Evolutionary conservation across 768 basidiomycete species (phyloP), one percentile per base, ranked within the genome.

Genomic region (Phlegmacium glaucopus): DNA sequence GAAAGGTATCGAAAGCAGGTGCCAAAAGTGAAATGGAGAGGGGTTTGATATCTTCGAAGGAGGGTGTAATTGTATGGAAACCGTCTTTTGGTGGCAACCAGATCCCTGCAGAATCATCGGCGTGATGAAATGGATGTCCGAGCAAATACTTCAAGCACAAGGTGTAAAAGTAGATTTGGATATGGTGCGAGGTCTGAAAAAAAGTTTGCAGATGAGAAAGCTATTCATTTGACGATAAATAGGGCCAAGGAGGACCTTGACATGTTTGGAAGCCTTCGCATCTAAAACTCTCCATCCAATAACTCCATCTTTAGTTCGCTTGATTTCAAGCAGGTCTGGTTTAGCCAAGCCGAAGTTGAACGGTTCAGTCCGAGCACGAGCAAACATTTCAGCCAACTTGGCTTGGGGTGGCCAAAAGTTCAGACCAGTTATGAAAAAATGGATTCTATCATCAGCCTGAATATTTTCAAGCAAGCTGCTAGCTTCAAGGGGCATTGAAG

Each of bases 81-180:
- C 66, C 68, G 13, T 69, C 66, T 16, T 62, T 52, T 4, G 74
- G 71, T 28, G 77, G 73, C 4, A 78, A 59, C 76, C 77, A 79
- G 8, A 79, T 62, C 9, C 69, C 73, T 13, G 72, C 71, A 22
- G 61, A 63, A 22, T 64, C 66, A n/a, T 64, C 53, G 10, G 59
- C 53, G 26, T 52, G 55, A 50, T 71, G 74, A n/a, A 59, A 58
- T 4, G 66, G 58, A 29, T 45, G 48, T 10, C 61, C 57, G 18
- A 79, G 67, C 9, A 77, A 56, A 46, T 67, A 60, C 16, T 60
- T 57, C 13, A 78, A 58, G 48, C 76, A 79, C 12, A 75, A 51
- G 6, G 68, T 71, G 53, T 79, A 78, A 47, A 77, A 76, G 56
- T 75, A 77, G 15, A 77, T 74, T 58, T 79, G 77, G 29, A 72